Evolutionary conservation across 2,329 filamentous ascomycete species (phyloP).

Genomic region (Paracoccidioides lutzii): DNA sequence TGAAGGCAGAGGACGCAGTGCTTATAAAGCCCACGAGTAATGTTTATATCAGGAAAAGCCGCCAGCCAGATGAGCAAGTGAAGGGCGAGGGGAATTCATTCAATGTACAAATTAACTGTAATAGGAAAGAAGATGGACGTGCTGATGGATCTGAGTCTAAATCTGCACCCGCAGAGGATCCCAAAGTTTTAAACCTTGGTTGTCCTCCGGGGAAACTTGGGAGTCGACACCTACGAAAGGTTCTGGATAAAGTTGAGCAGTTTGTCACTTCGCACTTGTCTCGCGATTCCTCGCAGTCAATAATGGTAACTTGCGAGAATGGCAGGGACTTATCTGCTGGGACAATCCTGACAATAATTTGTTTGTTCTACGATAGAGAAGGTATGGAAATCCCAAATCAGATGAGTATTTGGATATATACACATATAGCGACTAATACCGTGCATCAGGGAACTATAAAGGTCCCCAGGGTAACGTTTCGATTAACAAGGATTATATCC

Average conservation of each 20-base stretch:
- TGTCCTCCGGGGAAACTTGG: conserved; percentile 64
- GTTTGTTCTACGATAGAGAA: conserved; percentile 54
- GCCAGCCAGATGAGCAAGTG: conserved; percentile 18
- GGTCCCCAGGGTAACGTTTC: conserved; percentile 15
- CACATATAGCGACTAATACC: neutral
- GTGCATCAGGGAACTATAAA: conserved; percentile 20
- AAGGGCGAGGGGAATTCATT: conserved; percentile 29
- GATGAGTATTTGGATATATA: neutral
- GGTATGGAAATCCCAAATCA: conserved; percentile 32
- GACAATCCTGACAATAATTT: conserved; percentile 61
- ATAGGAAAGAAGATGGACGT: conserved; percentile 14
- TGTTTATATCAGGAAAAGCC: conserved; percentile 16
- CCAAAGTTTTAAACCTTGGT: conserved; percentile 41
- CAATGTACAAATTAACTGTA: conserved; percentile 32
- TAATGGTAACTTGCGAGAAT: conserved; percentile 58
- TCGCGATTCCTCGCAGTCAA: conserved; percentile 19
- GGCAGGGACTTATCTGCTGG: conserved; percentile 74
- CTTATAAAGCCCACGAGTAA: conserved; percentile 28
- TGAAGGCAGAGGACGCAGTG: conserved; percentile 15
- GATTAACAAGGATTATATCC: conserved; percentile 65
- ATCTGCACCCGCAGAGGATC: conserved; percentile 22
- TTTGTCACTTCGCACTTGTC: conserved; percentile 37
- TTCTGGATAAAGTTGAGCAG: conserved; percentile 49
- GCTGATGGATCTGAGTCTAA: conserved; percentile 4
- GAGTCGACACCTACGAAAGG: conserved; percentile 65